Base-by-base conservation (phyloP, 2,329 filamentous ascomycete species). In the Didymella keratinophila region DNA sequence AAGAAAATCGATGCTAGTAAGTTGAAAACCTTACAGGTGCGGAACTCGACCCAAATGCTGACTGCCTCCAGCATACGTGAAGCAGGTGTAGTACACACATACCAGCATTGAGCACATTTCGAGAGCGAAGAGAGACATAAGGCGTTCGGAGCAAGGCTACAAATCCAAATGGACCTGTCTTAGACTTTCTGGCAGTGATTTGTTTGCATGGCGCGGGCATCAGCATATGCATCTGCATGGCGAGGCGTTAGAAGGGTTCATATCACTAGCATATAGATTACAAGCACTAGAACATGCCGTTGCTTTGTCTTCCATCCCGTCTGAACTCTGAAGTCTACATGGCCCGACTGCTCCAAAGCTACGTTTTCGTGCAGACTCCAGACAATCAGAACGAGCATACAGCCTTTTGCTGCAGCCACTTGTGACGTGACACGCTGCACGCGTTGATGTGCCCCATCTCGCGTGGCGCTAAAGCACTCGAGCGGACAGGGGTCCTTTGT, bases 1-100 rank as follows among this genome's bases (percentile, higher is more conserved):
- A 86, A 86, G 74, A 93, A 99, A 81, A 97, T 99, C 75, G 95
- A 99, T 86, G 95, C 95, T 58, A 96, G 94, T 97, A 83, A 87
- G 93, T 30, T 44, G 1, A 42, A 3, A 16, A 21, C 16, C 4
- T 16, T 3, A 16, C 21, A 11, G 11, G n/a, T 7, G 10, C 14
- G 4, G 27, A 61, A 23, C 44, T 62, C 37, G 21, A 27, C 27
- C 37, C 18, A 32, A 51, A 8, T 46, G 41, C 60, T 66, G 37
- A 67, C 43, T 30, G 5, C 9, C 18, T 4, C 45, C 50, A 69
- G 67, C 67, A 14, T 70, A 66, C 34, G 65, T 68, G 32, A 68
- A 61, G 39, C 60, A 63, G 32, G 61, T 68, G 23, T 70, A 63
- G 49, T 43, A 45, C 36, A 50, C 43, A 23, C 20, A 23, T 25